A percentile compares a stretch with the other conserved stretches of the same genome.
phyloP scores from a whole-genome alignment of 208 protist genomes.

The Trypanosoma cruzi region DNA sequence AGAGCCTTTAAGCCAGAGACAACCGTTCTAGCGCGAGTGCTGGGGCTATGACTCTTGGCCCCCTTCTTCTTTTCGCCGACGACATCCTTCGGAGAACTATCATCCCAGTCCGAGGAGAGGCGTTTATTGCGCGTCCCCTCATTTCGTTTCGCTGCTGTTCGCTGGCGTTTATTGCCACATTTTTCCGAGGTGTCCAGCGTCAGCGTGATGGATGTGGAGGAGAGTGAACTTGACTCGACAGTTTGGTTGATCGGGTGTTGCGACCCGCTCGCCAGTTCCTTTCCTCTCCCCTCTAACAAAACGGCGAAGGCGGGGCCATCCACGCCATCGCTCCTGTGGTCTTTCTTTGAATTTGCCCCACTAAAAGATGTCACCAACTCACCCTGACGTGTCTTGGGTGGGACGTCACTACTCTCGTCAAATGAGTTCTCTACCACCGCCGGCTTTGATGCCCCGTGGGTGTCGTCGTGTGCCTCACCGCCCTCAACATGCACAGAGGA shows the following conservation, averaged over 20 bases:
- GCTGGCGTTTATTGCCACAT: background rate
- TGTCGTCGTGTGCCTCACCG: background rate
- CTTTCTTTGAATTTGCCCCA: background rate
- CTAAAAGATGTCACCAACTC: background rate
- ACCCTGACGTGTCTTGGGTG: background rate
- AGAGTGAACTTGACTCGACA: background rate
- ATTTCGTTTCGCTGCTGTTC: background rate
- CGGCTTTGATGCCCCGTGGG: background rate
- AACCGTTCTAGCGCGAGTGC: background rate
- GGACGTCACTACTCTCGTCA: constrained; percentile 5
- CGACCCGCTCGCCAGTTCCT: background rate
- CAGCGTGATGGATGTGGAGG: constrained; percentile 8
- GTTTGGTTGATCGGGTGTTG: background rate
- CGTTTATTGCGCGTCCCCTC: background rate
- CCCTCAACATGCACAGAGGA: background rate
- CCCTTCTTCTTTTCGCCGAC: background rate
- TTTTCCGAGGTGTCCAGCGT: background rate
- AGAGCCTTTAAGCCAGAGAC: background rate
- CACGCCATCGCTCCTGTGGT: background rate
- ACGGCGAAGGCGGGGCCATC: background rate
- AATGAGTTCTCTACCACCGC: constrained; percentile 12
- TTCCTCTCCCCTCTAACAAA: background rate
- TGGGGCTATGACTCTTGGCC: background rate
- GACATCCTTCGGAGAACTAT: background rate
- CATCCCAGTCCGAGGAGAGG: background rate